These are phyloP conservation scores for Alternaria rosae DNA, from an alignment of 2,329 filamentous ascomycete genomes.

Conservation along the genomic window DNA sequence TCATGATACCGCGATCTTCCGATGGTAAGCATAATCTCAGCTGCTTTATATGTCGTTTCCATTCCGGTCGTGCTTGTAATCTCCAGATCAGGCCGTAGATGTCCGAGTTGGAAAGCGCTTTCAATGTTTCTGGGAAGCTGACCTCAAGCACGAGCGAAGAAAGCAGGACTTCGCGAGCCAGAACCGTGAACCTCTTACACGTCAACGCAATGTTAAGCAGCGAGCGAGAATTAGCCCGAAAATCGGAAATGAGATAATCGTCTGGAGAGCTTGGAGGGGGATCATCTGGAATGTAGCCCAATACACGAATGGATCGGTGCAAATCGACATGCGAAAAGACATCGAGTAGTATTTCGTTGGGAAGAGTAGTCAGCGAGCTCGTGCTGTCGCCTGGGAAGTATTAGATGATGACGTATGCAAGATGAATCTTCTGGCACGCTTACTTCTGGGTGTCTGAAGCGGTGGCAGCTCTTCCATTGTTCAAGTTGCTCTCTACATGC, in stretches of 20 bases:
- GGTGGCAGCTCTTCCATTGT: background rate
- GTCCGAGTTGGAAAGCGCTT: background rate
- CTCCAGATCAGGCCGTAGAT: slow-evolving; percentile 6
- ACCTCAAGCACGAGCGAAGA: slow-evolving; percentile 10
- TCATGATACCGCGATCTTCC: background rate
- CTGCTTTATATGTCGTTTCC: slow-evolving; percentile 12
- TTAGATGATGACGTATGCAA: slow-evolving; percentile 3
- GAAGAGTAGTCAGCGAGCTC: slow-evolving; percentile 9
- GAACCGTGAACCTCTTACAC: slow-evolving; percentile 13
- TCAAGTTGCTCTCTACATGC: background rate
- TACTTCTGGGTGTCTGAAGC: background rate
- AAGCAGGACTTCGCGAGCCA: slow-evolving; percentile 14
- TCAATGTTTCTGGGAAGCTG: background rate
- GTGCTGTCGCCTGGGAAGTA: background rate
- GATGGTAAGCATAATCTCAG: slow-evolving; percentile 13
- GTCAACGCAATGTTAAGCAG: slow-evolving; percentile 21
- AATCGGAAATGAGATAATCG: slow-evolving; percentile 13
- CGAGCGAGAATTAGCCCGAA: slow-evolving; percentile 1
- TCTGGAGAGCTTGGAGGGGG: slow-evolving; percentile 12
- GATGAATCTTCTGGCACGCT: background rate
- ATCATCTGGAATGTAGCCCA: slow-evolving; percentile 23
- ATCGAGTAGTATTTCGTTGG: slow-evolving; percentile 20
- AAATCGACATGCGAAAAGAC: slow-evolving; percentile 20
- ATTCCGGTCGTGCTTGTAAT: slow-evolving; percentile 6
- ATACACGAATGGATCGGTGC: slow-evolving; percentile 8